These are phyloP conservation scores for Tetragonia tetragonoides DNA, from an alignment of 148 eudicot species.

Conservation along the genomic window DNA sequence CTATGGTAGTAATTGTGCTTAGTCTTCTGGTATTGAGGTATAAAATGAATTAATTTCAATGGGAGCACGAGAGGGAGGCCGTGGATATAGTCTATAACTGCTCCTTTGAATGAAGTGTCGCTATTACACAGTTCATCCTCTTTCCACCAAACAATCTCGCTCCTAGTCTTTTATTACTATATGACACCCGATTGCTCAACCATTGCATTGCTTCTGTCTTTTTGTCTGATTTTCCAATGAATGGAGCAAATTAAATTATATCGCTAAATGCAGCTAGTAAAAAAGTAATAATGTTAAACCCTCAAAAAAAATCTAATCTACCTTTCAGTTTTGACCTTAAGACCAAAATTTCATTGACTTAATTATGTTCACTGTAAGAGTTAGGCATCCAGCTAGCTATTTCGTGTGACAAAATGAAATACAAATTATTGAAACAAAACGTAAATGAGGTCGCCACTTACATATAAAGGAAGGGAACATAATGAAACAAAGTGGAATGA, in stretches of 20 bases:
- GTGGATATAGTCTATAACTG: slow-evolving; percentile 11
- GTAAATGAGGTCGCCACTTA: too few relatives aligned
- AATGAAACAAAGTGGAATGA: too few relatives aligned
- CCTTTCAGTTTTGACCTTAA: too few relatives aligned
- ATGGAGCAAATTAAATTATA: slow-evolving; percentile 6
- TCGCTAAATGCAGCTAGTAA: too few relatives aligned
- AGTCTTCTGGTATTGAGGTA: slow-evolving; percentile 1
- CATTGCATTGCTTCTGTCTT: not conserved
- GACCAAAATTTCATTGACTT: too few relatives aligned
- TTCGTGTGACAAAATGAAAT: too few relatives aligned
- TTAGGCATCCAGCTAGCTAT: too few relatives aligned
- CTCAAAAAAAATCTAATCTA: too few relatives aligned
- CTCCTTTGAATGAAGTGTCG: slow-evolving; percentile 11
- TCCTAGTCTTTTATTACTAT: not conserved
- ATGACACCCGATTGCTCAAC: not conserved
- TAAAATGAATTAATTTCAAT: not conserved
- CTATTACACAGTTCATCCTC: slow-evolving; percentile 24
- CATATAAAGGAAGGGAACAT: too few relatives aligned
- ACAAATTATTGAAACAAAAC: too few relatives aligned
- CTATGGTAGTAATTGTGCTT: not conserved
- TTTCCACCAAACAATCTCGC: slow-evolving; percentile 16
- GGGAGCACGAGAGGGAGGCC: not conserved
- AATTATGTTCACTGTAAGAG: too few relatives aligned
- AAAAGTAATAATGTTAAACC: too few relatives aligned
- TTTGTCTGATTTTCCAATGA: slow-evolving; percentile 8